Conservation (phyloP, 2,329 filamentous ascomycete species). For the Calonectria montana region DNA sequence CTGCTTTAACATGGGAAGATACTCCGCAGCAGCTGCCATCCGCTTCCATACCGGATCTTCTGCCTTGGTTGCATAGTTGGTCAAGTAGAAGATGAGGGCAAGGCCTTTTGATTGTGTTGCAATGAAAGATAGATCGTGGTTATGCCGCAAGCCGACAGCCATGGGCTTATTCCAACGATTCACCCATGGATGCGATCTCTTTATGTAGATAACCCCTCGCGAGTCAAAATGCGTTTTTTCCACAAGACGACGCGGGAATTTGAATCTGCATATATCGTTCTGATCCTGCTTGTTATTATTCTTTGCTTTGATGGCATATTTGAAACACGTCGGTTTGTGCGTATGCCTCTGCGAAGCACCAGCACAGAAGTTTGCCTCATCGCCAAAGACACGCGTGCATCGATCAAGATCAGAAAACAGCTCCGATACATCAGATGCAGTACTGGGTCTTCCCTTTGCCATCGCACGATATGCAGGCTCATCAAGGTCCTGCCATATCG, state of each 20-base stretch:
- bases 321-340: neutral
- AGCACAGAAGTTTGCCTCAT: slow-evolving; percentile 8
- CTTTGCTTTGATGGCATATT: neutral
- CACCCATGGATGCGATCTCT: no score
- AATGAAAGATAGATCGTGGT: no score
- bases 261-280: no score
- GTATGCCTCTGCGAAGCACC: neutral
- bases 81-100: no score
- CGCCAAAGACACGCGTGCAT: slow-evolving; percentile 1
- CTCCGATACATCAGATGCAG: neutral
- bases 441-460: neutral
- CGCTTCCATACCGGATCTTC: slow-evolving; percentile 6
- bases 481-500: neutral
- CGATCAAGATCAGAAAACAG: neutral
- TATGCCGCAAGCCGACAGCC: no score
- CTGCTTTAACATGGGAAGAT: no score
- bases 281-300: neutral
- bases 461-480: neutral
- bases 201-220: neutral
- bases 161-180: no score
- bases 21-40: no score
- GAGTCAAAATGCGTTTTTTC: no score
- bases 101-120: no score
- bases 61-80: no score
- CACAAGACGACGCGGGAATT: no score